These are phyloP conservation scores for Galium porrigens DNA, from an alignment of 305 asterid genomes.

Conservation along the genomic window DNA sequence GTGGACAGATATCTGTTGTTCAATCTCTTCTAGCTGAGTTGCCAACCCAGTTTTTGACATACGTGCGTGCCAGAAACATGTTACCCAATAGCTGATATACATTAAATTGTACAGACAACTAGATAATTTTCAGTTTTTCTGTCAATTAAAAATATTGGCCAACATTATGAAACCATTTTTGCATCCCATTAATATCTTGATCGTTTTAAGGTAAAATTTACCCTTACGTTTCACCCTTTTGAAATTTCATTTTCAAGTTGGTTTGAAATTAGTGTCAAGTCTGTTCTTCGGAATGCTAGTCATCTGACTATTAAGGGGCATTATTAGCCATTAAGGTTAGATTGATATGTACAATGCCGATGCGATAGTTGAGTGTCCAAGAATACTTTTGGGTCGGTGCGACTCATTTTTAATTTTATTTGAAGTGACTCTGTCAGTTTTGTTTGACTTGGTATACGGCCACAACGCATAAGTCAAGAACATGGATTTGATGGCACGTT, in stretches of 20 bases:
- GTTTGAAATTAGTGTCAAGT: neutral
- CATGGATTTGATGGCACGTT: neutral
- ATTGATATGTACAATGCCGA: neutral
- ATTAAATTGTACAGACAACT: slow-evolving; percentile 36
- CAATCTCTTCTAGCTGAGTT: slow-evolving; percentile 79
- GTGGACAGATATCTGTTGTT: slow-evolving; percentile 56
- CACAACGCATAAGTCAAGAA: neutral
- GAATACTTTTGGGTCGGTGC: neutral
- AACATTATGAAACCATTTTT: neutral
- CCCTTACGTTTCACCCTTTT: neutral
- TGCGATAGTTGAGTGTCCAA: neutral
- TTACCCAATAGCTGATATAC: slow-evolving; percentile 33
- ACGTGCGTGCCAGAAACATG: slow-evolving; percentile 56
- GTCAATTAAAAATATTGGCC: neutral
- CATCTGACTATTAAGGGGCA: neutral
- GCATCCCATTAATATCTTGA: neutral
- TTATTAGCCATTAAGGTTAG: neutral
- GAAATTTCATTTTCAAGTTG: neutral
- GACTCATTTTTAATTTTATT: neutral
- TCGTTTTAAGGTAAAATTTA: slow-evolving; percentile 4
- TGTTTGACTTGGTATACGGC: slow-evolving; percentile 5
- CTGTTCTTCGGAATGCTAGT: neutral
- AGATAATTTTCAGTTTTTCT: slow-evolving; percentile 2
- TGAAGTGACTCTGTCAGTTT: neutral
- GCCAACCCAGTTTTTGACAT: slow-evolving; percentile 73